These are phyloP conservation scores for Nicotiana rustica DNA, from an alignment of 305 asterid genomes.

Conservation along the genomic window DNA sequence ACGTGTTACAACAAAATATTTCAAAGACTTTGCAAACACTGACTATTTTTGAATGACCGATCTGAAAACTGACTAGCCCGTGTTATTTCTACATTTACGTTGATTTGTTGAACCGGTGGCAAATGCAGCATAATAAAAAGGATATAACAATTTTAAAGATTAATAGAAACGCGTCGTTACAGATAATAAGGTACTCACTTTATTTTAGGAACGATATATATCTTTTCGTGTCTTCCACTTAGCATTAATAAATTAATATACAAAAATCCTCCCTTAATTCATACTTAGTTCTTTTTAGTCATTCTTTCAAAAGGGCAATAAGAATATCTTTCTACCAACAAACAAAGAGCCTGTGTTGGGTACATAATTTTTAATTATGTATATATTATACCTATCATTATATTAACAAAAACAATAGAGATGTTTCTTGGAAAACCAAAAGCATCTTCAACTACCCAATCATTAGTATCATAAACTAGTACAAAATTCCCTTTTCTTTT, in stretches of 20 bases:
- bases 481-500: constrained; percentile 20
- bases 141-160: constrained; percentile 33
- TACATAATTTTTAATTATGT: constrained; percentile 13
- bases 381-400: constrained; percentile 14
- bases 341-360: constrained; percentile 37
- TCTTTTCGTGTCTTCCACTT: constrained; percentile 54
- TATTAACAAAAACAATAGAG: constrained; percentile 22
- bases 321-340: constrained; percentile 50
- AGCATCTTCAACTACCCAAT: constrained; percentile 62
- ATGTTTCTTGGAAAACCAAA: constrained; percentile 4
- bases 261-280: constrained; percentile 26
- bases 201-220: constrained; percentile 39
- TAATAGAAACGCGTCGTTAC: constrained; percentile 51
- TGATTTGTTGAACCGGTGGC: no score
- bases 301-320: constrained; percentile 36
- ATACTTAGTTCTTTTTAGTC: not conserved
- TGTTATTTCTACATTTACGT: no score
- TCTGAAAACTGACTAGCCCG: no score
- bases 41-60: no score
- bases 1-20: no score
- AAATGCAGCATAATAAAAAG: no score
- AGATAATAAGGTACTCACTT: constrained; percentile 46
- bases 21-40: no score
- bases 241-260: not conserved
- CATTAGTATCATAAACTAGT: constrained; percentile 45